phyloP scores from a whole-genome alignment of 1,284 basidiomycete species.

The Trichosporon asahii region DNA sequence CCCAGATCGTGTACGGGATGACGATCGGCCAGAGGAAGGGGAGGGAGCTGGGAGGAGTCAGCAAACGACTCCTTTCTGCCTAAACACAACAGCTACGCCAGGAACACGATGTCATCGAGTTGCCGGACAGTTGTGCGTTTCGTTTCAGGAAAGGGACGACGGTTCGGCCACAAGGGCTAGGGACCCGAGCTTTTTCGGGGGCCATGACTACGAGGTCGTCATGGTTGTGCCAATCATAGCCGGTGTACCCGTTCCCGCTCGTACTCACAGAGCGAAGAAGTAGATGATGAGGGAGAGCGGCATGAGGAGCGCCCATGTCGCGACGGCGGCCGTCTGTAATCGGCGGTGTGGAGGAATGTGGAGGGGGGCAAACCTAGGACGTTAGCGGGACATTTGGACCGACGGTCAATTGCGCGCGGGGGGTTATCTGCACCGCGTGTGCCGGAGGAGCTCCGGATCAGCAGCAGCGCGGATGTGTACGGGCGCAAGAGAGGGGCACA shows the following conservation, averaged over 20 bases:
- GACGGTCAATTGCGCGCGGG: not conserved
- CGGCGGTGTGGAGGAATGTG: constrained; percentile 57
- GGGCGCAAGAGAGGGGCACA: not conserved
- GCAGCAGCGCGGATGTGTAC: not conserved
- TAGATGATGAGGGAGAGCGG: constrained; percentile 68
- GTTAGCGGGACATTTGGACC: not conserved
- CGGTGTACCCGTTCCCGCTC: not conserved
- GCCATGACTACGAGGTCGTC: not conserved
- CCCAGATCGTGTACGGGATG: constrained; percentile 78
- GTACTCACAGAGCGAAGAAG: constrained; percentile 72
- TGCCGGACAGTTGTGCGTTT: not conserved
- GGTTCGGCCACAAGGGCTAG: not conserved
- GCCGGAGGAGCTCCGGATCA: not conserved
- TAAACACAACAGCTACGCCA: not conserved
- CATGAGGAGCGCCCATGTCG: constrained; percentile 78
- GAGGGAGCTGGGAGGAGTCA: constrained; percentile 65
- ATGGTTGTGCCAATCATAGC: not conserved
- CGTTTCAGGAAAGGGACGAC: not conserved
- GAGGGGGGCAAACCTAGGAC: constrained; percentile 49
- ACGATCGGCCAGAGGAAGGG: constrained; percentile 85
- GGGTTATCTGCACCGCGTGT: not conserved
- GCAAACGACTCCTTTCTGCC: not conserved
- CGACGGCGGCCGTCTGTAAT: constrained; percentile 80
- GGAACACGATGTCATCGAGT: not conserved
- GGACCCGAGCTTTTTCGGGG: constrained; percentile 7